Conservation (phyloP, 1,139 yeast genomes). For the Yamadazyma jaroonii region DNA sequence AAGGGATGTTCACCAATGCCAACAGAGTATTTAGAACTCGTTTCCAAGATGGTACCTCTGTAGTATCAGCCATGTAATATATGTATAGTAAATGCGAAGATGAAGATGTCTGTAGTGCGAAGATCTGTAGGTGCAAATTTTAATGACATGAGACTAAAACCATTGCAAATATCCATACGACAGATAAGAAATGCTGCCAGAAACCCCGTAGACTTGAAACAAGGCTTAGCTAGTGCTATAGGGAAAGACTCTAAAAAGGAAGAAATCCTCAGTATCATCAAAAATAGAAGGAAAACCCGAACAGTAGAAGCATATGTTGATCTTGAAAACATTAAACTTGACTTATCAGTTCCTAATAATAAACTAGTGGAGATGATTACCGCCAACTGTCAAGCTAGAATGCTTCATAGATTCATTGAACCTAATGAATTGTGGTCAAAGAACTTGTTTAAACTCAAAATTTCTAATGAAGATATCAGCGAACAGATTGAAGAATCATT, state of each 20-base stretch:
- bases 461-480: neutral
- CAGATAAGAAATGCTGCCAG: no score
- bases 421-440: conserved; percentile 1
- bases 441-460: neutral
- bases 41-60: conserved; percentile 95
- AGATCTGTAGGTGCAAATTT: no score
- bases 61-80: conserved; percentile 54
- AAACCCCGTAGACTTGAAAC: no score
- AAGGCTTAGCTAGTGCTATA: no score
- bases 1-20: conserved; percentile 98
- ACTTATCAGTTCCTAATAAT: conserved; percentile 7
- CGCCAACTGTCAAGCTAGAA: conserved; percentile 3
- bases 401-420: conserved; percentile 3
- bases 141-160: no score
- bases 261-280: neutral
- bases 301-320: conserved; percentile 6
- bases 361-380: conserved; percentile 5
- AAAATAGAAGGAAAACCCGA: neutral
- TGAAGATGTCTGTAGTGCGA: no score
- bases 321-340: conserved; percentile 12
- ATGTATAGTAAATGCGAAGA: neutral
- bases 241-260: neutral
- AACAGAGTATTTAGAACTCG: conserved; percentile 90
- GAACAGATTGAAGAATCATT: conserved; percentile 14
- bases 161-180: no score